Evolutionary conservation across 345 rosid genomes (phyloP), one percentile per base, ranked within the genome.

Genomic region (Microthlaspi erraticum): DNA sequence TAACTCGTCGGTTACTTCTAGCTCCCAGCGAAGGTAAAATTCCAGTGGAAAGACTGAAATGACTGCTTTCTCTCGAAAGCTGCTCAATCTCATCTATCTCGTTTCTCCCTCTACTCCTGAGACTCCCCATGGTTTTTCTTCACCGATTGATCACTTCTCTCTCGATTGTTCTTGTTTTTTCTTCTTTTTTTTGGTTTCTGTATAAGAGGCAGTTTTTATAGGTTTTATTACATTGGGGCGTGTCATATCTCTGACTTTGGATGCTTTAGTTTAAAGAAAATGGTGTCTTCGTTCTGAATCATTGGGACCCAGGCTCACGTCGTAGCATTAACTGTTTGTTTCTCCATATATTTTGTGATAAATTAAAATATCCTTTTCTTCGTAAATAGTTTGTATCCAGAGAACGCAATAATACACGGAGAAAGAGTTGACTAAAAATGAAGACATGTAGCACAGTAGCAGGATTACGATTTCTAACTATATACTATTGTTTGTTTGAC

Each of bases 11-110:
- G 64, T 80, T 83, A 72, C 96, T 91, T 74, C 93, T 82, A 5
- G 97, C 96, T 1, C 99, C 99, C 1, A 94, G 96, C 7, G 98
- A 80, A 39, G 99, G 99, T 63, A 94, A 81, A 39, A 94, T 81
- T 6, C 89, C 95, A 31, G 91, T 89, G 1, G 96, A 68, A 42
- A 94, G 88, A 77, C 97, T 94, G 71, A 89, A 91, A 41, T 87
- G 93, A 70, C 99, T 94, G 2, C 91, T 89, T 9, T 88, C 92
- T 74, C 92, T 77, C 0, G 99, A 94, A 8, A 91, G 45, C 78
- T 85, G 94, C 70, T 94, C 95, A 1, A 86, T 42, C 83, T 88
- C 92, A 23, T 89, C 91, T 48, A 82, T 84, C 7, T 89, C 85
- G 18, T 86, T 78, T 4, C 88, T 87, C n/a, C 87, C 84, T 60